Percentiles rank a stretch among this genome's conserved stretches.
Conservation (phyloP, 805 yeast genomes). For the Candida suzukii region DNA sequence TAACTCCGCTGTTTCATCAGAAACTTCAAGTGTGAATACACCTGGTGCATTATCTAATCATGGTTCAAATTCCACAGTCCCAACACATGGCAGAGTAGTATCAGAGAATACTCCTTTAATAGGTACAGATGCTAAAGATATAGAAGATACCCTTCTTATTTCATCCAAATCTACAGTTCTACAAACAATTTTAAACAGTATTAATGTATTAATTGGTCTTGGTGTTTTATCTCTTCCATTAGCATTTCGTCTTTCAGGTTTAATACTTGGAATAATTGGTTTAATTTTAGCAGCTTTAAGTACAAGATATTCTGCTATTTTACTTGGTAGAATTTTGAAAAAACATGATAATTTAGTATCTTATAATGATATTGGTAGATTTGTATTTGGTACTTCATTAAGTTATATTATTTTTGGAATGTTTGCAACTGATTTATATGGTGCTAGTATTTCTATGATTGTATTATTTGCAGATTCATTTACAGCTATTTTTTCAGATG, state of each 20-base stretch:
- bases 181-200: slow-evolving; percentile 72
- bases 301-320: slow-evolving; percentile 47
- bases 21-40: no score
- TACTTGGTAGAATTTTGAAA: slow-evolving; percentile 42
- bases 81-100: neutral
- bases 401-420: slow-evolving; percentile 38
- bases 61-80: no score
- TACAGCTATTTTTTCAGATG: slow-evolving; percentile 36
- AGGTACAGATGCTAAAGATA: slow-evolving; percentile 2
- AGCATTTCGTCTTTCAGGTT: slow-evolving; percentile 63
- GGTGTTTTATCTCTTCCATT: slow-evolving; percentile 70
- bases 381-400: slow-evolving; percentile 38
- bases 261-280: slow-evolving; percentile 44
- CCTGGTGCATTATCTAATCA: no score
- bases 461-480: slow-evolving; percentile 58
- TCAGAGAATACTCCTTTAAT: slow-evolving; percentile 1
- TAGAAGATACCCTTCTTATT: slow-evolving; percentile 1
- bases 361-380: slow-evolving; percentile 53
- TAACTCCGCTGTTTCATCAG: no score
- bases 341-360: slow-evolving; percentile 35
- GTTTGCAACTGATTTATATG: slow-evolving; percentile 51
- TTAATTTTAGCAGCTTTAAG: slow-evolving; percentile 38
- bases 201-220: slow-evolving; percentile 69
- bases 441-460: slow-evolving; percentile 53
- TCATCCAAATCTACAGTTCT: slow-evolving; percentile 54